Evolutionary conservation across 176 grass and related monocot genomes (phyloP), one percentile per base, ranked within the genome.

Genomic region (Oryza meridionalis): DNA sequence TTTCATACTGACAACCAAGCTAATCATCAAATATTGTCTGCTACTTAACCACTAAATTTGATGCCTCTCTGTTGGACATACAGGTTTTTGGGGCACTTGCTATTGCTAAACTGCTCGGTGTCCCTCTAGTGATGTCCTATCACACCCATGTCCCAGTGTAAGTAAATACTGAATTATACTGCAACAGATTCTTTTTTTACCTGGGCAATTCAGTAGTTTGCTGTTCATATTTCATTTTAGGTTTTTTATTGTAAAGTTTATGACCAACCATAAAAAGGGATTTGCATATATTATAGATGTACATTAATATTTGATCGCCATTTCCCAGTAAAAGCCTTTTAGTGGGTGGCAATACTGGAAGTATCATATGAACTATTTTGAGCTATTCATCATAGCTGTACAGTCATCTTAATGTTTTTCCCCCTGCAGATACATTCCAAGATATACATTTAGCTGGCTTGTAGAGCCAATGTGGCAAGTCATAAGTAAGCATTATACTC

Each of bases 391-490:
- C 67, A 67, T 55, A 84, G 3, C 25, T 9, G 17, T 32, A 65
- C 11, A 78, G 15, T 70, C 22, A 61, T 61, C 49, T 79, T 72
- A 46, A 19, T 25, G 3, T n/a, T 58, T 77, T 77, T 11, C 15
- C 16, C 14, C 11, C 53, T 78, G 58, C 85, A 98, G 96, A 92
- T 98, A 98, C 69, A 98, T 98, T 77, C 96, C 96, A 45, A 98
- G 91, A 90, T 98, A 98, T 80, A 98, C 96, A 17, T 98, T 98
- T 88, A 95, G 89, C 87, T 98, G 96, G 96, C 88, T 98, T 27
- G 96, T 98, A 4, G 92, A 92, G 43, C 93, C 96, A 7, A 98
- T 98, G 96, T 98, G 96, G 93, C 82, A 91, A 85, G 77, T 98
- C 44, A 98, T 98, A 90, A 90, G 96, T 98, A 88, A 90, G 91